phyloP scores from a whole-genome alignment of 805 yeast species.

The Suhomyces vadensis region DNA sequence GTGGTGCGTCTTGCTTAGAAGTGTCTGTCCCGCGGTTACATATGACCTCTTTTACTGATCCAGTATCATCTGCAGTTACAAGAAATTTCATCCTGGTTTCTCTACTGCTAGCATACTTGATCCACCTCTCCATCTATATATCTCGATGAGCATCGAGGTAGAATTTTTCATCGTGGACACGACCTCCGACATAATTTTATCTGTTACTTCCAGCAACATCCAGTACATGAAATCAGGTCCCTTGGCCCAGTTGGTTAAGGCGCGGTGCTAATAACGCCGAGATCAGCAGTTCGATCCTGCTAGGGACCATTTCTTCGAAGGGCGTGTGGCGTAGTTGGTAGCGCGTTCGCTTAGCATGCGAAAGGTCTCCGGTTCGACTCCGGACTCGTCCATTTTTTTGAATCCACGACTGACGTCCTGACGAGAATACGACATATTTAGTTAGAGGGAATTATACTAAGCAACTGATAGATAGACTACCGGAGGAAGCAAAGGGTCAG shows the following conservation, averaged over 20 bases:
- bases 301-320: conserved; percentile 58
- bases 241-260: conserved; percentile 57
- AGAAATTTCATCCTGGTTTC: conserved; percentile 59
- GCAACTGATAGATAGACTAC: too few relatives aligned
- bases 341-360: conserved; percentile 53
- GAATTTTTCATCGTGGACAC: not conserved
- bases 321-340: conserved; percentile 54
- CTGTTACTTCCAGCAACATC: too few relatives aligned
- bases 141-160: not conserved
- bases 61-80: conserved; percentile 66
- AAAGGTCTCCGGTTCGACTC: conserved; percentile 51
- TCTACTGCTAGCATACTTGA: not conserved
- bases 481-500: too few relatives aligned
- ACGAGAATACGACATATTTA: not conserved
- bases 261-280: conserved; percentile 56
- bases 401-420: not conserved
- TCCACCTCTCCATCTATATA: too few relatives aligned
- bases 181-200: not conserved
- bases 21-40: conserved; percentile 78
- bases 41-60: conserved; percentile 61
- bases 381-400: conserved; percentile 40
- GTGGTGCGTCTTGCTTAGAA: conserved; percentile 62
- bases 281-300: conserved; percentile 88
- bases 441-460: too few relatives aligned
- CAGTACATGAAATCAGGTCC: too few relatives aligned